Evolutionary conservation across 2,329 filamentous ascomycete genomes (phyloP), one percentile per base, ranked within the genome.

Genomic region (Cryphonectria carpinicola): DNA sequence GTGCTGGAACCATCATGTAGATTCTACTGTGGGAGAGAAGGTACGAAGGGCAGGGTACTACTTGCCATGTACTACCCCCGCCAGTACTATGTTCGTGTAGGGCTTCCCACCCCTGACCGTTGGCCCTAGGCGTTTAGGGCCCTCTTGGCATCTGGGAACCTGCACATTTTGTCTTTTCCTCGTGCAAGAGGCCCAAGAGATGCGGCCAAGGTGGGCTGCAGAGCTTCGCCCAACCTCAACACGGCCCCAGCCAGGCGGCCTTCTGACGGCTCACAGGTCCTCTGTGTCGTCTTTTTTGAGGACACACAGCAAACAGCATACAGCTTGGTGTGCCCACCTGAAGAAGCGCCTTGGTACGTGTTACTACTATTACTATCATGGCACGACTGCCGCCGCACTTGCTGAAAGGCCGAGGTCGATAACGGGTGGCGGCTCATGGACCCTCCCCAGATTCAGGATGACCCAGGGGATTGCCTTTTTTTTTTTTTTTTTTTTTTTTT

Each of bases 361-460:
- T 6, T 17, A 17, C 41, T 13, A 17, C 41, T 43, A 5, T 11
- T 43, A 5, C 41, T 17, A n/a, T 17, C 43, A 22, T 46, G 17
- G 28, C n/a, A n/a, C n/a, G n/a, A n/a, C n/a, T 19, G 8, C 14
- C 28, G 52, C 25, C n/a, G 54, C 28, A 58, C 28, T 32, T 58
- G 52, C 52, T 56, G 25, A 32, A 17, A 17, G 28, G 5, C 54
- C 54, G 54, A 35, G 54, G 54, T 58, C 54, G 54, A 58, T 14
- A 8, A 5, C 8, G 54, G 28, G 54, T 32, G 54, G 54, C 54
- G 54, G 54, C 28, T 28, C 56, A 60, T 60, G 28, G 13, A 7
- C 28, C 56, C 56, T 61, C 58, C 32, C 58, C 58, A 61, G 58
- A 37, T 61, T 61, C 17, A 61, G 58, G 58, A 61, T 14, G 32